Evolutionary conservation across 176 grass and related monocot species (phyloP).

Genomic region (Avena sativa): DNA sequence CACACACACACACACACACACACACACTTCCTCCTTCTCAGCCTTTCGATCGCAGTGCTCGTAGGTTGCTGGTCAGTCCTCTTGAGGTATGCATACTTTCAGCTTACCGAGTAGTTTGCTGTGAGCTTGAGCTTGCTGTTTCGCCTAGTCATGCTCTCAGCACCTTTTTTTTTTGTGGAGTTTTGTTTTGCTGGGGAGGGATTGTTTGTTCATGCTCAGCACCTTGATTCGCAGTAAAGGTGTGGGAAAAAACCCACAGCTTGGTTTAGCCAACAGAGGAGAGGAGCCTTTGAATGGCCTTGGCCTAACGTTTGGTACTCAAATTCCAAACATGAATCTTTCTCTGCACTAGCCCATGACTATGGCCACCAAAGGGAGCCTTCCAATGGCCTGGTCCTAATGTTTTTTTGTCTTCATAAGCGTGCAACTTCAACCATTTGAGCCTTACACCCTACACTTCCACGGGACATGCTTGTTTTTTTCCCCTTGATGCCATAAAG

Average conservation of each 20-base stretch:
- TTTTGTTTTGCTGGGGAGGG: too few relatives aligned
- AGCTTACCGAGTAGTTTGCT: background rate
- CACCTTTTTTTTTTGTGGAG: too few relatives aligned
- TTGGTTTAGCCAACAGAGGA: background rate
- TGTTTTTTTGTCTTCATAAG: too few relatives aligned
- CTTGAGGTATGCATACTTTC: slow-evolving; percentile 4
- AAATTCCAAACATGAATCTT: background rate
- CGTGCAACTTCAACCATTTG: too few relatives aligned
- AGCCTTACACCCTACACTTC: too few relatives aligned
- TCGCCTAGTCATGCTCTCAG: background rate
- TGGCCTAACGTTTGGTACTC: background rate
- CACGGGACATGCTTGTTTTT: too few relatives aligned
- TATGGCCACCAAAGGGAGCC: too few relatives aligned
- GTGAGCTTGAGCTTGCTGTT: slow-evolving; percentile 6
- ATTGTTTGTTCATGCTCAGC: background rate
- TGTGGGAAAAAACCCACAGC: too few relatives aligned
- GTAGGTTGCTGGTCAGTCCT: background rate
- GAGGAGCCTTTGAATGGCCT: background rate
- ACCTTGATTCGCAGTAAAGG: slow-evolving; percentile 9
- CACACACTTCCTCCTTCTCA: background rate
- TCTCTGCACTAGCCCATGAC: background rate
- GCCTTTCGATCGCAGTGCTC: background rate
- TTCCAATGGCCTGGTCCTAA: too few relatives aligned
- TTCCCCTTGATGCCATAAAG: too few relatives aligned
- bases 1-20: background rate